Percentiles rank a stretch among this genome's conserved stretches.
phyloP scores from a whole-genome alignment of 202 grass and related monocot species.

The Dendrocalamus latiflorus region DNA sequence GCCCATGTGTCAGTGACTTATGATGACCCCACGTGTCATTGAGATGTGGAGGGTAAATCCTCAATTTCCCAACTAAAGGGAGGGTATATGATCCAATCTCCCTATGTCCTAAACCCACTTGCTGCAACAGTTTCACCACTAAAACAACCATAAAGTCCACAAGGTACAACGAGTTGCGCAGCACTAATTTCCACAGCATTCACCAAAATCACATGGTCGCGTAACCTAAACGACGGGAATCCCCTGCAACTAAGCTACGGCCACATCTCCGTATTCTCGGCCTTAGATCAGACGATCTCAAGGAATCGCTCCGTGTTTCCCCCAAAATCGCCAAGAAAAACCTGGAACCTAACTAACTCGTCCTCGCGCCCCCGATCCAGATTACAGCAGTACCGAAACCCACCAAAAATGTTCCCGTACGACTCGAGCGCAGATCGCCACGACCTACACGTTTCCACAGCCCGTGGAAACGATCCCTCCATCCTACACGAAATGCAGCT shows the following conservation, averaged over 20 bases:
- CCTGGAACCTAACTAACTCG: background rate
- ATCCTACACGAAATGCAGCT: background rate
- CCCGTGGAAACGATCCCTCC: background rate
- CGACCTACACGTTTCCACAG: background rate
- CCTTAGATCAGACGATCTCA: constrained; percentile 8
- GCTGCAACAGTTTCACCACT: background rate
- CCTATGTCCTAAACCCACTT: background rate
- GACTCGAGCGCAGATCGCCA: constrained; percentile 3
- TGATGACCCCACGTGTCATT: no score
- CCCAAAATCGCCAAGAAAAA: background rate
- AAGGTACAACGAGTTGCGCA: background rate
- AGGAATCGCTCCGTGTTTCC: background rate
- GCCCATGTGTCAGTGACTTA: no score
- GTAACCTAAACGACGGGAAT: background rate
- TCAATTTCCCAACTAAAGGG: no score
- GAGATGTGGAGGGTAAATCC: no score
- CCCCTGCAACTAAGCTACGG: background rate
- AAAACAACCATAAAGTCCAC: background rate
- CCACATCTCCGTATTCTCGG: background rate
- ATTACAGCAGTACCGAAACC: background rate
- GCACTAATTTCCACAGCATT: background rate
- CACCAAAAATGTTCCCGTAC: background rate
- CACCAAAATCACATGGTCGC: background rate
- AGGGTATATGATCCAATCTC: no score
- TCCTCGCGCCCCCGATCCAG: background rate